Evolutionary conservation across 306 rosid species (phyloP).

Genomic region (Oemleria cerasiformis): DNA sequence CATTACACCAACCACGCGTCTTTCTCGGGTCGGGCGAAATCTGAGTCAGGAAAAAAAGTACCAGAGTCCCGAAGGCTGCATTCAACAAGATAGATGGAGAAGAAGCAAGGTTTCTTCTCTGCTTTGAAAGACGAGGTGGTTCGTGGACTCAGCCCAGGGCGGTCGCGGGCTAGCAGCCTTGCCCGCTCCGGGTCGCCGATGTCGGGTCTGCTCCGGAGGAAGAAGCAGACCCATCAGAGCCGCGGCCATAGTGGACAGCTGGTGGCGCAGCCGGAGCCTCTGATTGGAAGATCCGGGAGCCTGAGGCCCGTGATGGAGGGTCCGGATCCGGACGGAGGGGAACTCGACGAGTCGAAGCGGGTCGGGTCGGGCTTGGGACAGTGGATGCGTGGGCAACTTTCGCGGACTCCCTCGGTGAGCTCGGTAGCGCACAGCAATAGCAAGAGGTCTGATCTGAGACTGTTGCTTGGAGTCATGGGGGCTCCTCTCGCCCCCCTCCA

Average conservation of each 20-base stretch:
- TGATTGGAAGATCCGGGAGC: conserved; percentile 77
- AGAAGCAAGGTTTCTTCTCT: conserved; percentile 89
- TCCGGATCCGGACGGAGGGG: conserved; percentile 72
- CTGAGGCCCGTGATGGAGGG: conserved; percentile 83
- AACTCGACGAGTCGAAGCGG: conserved; percentile 62
- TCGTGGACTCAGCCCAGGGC: conserved; percentile 87
- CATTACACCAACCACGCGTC: background rate
- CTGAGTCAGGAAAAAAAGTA: background rate
- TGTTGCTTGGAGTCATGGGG: conserved; percentile 89
- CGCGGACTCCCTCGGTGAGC: conserved; percentile 64
- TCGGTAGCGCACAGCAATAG: conserved; percentile 32
- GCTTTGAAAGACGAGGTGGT: conserved; percentile 84
- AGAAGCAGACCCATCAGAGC: conserved; percentile 31
- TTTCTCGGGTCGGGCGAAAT: background rate
- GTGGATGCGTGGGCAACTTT: conserved; percentile 87
- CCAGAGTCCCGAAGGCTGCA: background rate
- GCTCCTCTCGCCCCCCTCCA: conserved; percentile 91
- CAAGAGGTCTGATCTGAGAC: conserved; percentile 90
- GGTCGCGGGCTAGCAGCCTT: conserved; percentile 70
- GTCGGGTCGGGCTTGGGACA: conserved; percentile 75
- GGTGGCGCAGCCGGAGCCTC: conserved; percentile 24
- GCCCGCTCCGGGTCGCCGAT: conserved; percentile 68
- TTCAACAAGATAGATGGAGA: conserved; percentile 51
- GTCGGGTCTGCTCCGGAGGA: conserved; percentile 54
- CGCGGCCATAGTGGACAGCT: background rate